These are phyloP conservation scores for Oryza rufipogon DNA, from an alignment of 176 grass and related monocot species.

Conservation along the genomic window DNA sequence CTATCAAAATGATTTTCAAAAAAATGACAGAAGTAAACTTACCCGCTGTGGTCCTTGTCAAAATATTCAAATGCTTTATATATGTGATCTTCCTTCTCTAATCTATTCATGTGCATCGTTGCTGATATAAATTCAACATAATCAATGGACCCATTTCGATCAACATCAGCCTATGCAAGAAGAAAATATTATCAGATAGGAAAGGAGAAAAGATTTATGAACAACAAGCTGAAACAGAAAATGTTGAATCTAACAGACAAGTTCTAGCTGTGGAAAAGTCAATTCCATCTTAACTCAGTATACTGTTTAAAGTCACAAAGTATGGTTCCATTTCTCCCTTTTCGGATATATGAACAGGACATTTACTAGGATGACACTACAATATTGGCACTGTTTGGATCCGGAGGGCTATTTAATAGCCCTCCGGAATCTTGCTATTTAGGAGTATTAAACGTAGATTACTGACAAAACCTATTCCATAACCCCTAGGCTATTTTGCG, in stretches of 20 bases:
- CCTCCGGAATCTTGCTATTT: no score
- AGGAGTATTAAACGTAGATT: no score
- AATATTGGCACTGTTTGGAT: background rate
- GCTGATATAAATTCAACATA: slow-evolving; percentile 94
- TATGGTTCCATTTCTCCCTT: background rate
- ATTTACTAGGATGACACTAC: background rate
- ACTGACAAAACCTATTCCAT: no score
- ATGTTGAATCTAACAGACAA: background rate
- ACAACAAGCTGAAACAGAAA: slow-evolving; percentile 26
- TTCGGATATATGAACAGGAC: background rate
- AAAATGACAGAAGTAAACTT: slow-evolving; percentile 31
- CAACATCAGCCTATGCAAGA: slow-evolving; percentile 86
- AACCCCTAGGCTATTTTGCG: no score
- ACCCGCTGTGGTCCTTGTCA: slow-evolving; percentile 94
- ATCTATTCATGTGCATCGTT: slow-evolving; percentile 97
- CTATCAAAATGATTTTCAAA: background rate
- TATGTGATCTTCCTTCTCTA: slow-evolving; percentile 90
- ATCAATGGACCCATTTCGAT: slow-evolving; percentile 94
- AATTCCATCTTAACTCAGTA: background rate
- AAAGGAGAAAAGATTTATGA: slow-evolving; percentile 30
- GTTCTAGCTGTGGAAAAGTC: background rate
- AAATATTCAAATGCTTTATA: slow-evolving; percentile 94
- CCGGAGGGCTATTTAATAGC: no score
- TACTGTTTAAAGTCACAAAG: slow-evolving; percentile 3
- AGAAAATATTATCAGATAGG: slow-evolving; percentile 11